phyloP scores from a whole-genome alignment of 768 basidiomycete genomes.

The Hirschioporus abietinus region DNA sequence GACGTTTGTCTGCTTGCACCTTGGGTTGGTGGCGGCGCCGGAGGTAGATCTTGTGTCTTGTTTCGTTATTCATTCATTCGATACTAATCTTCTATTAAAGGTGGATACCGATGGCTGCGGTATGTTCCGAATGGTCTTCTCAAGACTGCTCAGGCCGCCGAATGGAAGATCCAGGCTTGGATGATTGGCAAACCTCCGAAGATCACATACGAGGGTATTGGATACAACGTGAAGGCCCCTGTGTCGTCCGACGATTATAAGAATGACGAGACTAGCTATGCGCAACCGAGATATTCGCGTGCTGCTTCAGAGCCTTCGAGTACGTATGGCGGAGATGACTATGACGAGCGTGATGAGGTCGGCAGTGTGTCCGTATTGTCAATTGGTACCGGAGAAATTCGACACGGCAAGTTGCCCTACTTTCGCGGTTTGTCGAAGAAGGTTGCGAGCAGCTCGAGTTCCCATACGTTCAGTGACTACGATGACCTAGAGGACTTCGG shows the following conservation, averaged over 20 bases:
- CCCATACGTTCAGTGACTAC: conserved; percentile 77
- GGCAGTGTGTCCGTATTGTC: conserved; percentile 15
- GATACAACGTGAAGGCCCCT: conserved; percentile 51
- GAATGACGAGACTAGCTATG: neutral
- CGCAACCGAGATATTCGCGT: conserved; percentile 4
- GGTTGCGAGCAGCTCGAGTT: conserved; percentile 45
- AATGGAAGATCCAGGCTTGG: conserved; percentile 97
- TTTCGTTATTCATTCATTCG: conserved; percentile 13
- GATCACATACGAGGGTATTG: conserved; percentile 80
- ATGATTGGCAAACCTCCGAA: conserved; percentile 94
- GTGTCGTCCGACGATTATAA: conserved; percentile 8
- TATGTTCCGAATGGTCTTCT: conserved; percentile 91
- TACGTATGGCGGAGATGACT: neutral
- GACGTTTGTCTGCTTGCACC: conserved; percentile 88
- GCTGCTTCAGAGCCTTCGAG: neutral
- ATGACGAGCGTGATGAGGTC: neutral
- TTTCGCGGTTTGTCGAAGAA: conserved; percentile 37
- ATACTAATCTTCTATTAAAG: conserved; percentile 28
- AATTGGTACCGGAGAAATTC: conserved; percentile 17
- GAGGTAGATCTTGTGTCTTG: conserved; percentile 47
- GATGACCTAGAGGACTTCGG: conserved; percentile 86
- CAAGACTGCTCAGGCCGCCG: conserved; percentile 93
- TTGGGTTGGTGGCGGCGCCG: conserved; percentile 92
- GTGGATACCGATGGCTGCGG: conserved; percentile 93
- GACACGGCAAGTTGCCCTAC: conserved; percentile 31